Conservation (phyloP, 225 moss, liverwort and hornwort genomes). For the Takakia lepidozioides region DNA sequence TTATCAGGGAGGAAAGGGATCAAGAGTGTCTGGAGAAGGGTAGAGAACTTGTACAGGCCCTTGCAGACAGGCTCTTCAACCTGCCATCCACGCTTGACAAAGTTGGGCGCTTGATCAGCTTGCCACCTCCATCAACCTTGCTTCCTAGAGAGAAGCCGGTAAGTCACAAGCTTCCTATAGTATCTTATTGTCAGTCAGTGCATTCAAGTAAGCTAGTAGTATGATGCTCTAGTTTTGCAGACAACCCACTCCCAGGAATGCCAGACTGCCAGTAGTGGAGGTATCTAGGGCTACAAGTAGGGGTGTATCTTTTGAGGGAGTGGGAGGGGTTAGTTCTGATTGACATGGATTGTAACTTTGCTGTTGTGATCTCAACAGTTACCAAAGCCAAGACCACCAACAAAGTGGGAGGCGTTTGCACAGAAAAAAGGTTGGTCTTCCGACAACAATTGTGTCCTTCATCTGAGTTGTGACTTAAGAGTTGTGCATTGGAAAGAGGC, state of each 20-base stretch:
- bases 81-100: constrained; percentile 77
- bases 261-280: too few species aligned
- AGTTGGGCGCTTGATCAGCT: constrained; percentile 69
- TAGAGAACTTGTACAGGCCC: constrained; percentile 70
- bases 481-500: too few species aligned
- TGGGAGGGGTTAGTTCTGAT: not conserved
- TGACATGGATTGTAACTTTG: not conserved
- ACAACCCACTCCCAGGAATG: too few species aligned
- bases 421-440: constrained; percentile 70
- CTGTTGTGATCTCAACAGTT: constrained; percentile 43
- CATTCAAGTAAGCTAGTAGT: not conserved
- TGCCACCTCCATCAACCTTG: constrained; percentile 62
- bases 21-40: constrained; percentile 50
- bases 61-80: constrained; percentile 51
- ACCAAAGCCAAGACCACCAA: constrained; percentile 67
- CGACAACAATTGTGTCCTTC: too few species aligned
- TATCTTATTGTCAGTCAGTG: too few species aligned
- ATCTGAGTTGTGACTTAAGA: too few species aligned
- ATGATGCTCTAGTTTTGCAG: not conserved
- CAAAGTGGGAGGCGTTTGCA: constrained; percentile 97
- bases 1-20: constrained; percentile 32
- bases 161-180: too few species aligned
- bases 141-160: constrained; percentile 97
- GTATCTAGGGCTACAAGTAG: not conserved
- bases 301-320: constrained; percentile 7